These are phyloP conservation scores for Acer yangbiense DNA, from an alignment of 345 rosid genomes.

Conservation along the genomic window DNA sequence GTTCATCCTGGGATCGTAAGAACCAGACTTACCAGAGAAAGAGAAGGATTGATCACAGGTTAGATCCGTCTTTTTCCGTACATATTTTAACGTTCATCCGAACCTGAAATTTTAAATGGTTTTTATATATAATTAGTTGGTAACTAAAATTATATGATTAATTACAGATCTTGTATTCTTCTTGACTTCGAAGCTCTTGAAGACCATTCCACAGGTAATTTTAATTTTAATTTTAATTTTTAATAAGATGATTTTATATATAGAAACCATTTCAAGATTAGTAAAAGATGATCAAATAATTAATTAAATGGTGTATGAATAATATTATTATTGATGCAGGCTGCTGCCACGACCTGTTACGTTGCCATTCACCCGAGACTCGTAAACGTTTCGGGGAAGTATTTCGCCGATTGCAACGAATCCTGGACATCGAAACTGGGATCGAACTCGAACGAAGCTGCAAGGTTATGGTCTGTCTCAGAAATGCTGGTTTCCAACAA, in stretches of 20 bases:
- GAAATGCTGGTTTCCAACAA: slow-evolving; percentile 68
- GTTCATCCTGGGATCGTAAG: slow-evolving; percentile 95
- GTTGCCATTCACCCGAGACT: slow-evolving; percentile 74
- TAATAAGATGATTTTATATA: not conserved
- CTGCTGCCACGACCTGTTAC: slow-evolving; percentile 95
- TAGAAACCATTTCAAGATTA: not conserved
- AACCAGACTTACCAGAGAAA: slow-evolving; percentile 89
- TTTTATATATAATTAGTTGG: not conserved
- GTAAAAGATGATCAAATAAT: not conserved
- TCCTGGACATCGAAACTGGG: slow-evolving; percentile 72
- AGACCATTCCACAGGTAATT: slow-evolving; percentile 87
- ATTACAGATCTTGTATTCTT: slow-evolving; percentile 77
- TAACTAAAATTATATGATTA: not conserved
- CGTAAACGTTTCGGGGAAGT: slow-evolving; percentile 62
- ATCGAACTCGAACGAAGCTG: slow-evolving; percentile 66
- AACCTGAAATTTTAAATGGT: not conserved
- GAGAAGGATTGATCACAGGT: slow-evolving; percentile 89
- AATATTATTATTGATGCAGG: slow-evolving; percentile 37
- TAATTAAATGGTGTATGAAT: not conserved
- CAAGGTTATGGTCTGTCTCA: slow-evolving; percentile 79
- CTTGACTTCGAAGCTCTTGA: slow-evolving; percentile 79
- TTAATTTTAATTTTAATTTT: not conserved
- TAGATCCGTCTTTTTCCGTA: not conserved
- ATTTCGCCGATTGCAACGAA: slow-evolving; percentile 91
- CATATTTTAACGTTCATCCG: not conserved